Percentiles rank a stretch among this genome's conserved stretches.
Evolutionary conservation across 2,329 filamentous ascomycete species (phyloP).

Genomic region (Colletotrichum salicis): DNA sequence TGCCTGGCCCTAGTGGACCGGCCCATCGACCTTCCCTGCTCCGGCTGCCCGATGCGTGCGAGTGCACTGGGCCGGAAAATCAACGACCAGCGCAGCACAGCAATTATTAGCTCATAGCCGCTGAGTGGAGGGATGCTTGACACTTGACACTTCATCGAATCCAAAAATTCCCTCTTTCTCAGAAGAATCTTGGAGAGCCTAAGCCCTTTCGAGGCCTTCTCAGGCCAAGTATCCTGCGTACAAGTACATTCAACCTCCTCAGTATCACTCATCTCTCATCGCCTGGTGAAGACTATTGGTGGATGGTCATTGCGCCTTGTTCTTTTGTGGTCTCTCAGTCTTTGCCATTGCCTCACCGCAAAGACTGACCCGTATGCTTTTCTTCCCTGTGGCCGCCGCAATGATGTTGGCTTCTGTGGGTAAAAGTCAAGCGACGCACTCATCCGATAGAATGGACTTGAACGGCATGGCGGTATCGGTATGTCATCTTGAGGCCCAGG

Average conservation of each 20-base stretch:
- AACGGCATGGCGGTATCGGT: not conserved
- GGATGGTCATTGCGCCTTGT: not conserved
- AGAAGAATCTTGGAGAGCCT: conserved; percentile 1
- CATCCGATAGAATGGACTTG: not conserved
- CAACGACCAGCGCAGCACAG: conserved; percentile 13
- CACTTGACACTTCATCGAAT: not conserved
- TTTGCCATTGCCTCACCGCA: not conserved
- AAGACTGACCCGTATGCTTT: not conserved
- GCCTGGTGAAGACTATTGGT: not conserved
- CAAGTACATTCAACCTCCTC: not conserved
- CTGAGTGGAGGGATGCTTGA: conserved; percentile 9
- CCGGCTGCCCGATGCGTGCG: conserved; percentile 18
- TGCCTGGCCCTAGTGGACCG: conserved; percentile 24
- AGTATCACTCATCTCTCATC: not conserved
- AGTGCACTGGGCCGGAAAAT: conserved; percentile 17
- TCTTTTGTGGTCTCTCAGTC: not conserved
- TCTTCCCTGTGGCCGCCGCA: no score
- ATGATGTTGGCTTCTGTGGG: not conserved
- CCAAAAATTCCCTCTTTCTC: not conserved
- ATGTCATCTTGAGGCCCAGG: not conserved
- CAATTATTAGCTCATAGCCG: conserved; percentile 24
- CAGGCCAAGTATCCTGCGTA: not conserved
- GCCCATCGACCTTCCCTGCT: conserved; percentile 26
- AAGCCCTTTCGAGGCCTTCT: conserved; percentile 6
- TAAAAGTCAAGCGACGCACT: not conserved